Evolutionary conservation across 768 basidiomycete genomes (phyloP).

Genomic region (Leccinum uliginosum): DNA sequence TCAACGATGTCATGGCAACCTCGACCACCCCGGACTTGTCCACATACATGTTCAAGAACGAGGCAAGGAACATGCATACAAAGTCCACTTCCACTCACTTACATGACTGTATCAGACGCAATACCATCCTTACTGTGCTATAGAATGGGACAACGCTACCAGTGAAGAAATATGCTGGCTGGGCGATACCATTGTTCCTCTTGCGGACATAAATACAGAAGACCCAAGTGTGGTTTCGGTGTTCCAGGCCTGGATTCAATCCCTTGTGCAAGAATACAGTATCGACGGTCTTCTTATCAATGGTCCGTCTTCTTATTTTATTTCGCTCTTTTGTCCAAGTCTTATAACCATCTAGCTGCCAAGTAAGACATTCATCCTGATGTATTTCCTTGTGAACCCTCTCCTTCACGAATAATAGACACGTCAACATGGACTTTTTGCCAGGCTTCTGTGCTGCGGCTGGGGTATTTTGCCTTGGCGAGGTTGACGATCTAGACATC

Average conservation of each 20-base stretch:
- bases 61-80: constrained; percentile 33
- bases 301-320: constrained; percentile 31
- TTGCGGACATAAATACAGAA: constrained; percentile 77
- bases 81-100: constrained; percentile 1
- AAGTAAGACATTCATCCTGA: constrained; percentile 21
- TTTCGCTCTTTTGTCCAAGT: background rate
- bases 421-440: constrained; percentile 76
- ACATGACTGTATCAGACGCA: constrained; percentile 39
- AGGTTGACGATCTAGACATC: constrained; percentile 29
- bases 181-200: constrained; percentile 67
- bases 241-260: constrained; percentile 66
- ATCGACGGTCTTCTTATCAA: constrained; percentile 90
- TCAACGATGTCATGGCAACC: constrained; percentile 81
- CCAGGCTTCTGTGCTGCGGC: constrained; percentile 67
- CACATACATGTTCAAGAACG: constrained; percentile 62
- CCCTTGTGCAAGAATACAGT: constrained; percentile 62
- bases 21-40: constrained; percentile 61
- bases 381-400: background rate
- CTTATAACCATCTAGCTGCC: constrained; percentile 37
- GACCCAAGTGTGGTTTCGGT: constrained; percentile 56
- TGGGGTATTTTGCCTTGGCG: constrained; percentile 83
- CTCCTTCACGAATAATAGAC: constrained; percentile 33
- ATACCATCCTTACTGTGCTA: constrained; percentile 76
- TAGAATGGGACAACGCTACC: constrained; percentile 66
- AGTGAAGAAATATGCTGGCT: constrained; percentile 80